Base-by-base conservation (phyloP, 2,329 filamentous ascomycete genomes). In the Monilinia fructigena region DNA sequence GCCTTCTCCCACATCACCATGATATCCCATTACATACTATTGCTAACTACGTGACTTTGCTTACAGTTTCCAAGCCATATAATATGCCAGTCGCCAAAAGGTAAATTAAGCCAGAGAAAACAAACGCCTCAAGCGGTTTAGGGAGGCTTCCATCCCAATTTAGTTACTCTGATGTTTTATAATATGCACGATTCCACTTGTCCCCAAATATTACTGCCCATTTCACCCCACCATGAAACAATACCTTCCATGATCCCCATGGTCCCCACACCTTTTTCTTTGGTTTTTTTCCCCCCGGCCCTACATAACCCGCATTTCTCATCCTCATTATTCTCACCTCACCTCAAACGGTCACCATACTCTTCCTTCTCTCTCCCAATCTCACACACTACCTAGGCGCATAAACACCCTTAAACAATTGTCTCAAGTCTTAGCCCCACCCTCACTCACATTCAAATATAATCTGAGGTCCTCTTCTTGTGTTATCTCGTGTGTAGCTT, bases 381-480 rank as follows among this genome's bases (percentile, higher is more conserved):
- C 91, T 93, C 62, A 95, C 35, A 97, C 80, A 77, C 93, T 97
- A 0, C 92, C 93, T 0, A n/a, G 94, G 94, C 0, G 94, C 89
- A 79, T 97, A 97, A 1, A 92, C 85, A 4, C 90, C 91, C 72
- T 87, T 87, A 80, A 98, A 98, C 0, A 94, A 14, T 84, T 84
- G 4, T 72, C 82, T 40, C 86, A 85, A 70, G 82, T 80, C 20
- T 82, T 80, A 0, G 83, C 85, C 20, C 71, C 73, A 38, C 85
- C 81, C 55, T 85, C 12, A 96, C 80, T 1, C 20, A 96, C 80
- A 2, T 90, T 81, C 1, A 88, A 82, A 70, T 95, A 89, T 0
- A 96, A 76, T 96, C 91, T 1, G 91, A n/a, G 89, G 75, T 95
- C 89, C 1, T 90, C 85, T 16, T 83, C 85, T 0, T 90, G 90